Base-by-base conservation (phyloP, 176 grass and related monocot genomes). In the Aegilops umbellulata region DNA sequence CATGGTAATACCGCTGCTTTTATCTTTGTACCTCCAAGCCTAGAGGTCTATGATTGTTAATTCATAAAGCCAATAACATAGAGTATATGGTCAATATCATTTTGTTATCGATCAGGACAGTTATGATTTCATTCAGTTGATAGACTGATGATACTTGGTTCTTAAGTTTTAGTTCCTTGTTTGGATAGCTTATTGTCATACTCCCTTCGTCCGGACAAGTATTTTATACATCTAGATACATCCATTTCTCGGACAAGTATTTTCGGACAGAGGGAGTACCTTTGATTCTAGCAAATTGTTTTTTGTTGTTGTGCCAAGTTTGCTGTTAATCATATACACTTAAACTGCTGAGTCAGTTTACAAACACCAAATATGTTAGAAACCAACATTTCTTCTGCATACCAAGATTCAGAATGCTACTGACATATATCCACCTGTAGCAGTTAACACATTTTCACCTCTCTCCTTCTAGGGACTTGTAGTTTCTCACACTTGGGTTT, bases 1-100 rank as follows among this genome's bases (percentile, higher is more conserved):
- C 65, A 94, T 95, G 95, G 95, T 98, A 94, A 61, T 34, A 15
- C 41, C 58, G 30, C 2, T n/a, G 20, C 67, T 64, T 84, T n/a
- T 76, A 31, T 39, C n/a, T 6, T 68, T 38, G 2, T 14, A 73
- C 32, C n/a, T 58, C n/a, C 23, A 4, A 86, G 14, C 73, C 13
- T 76, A 23, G 14, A 27, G 63, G 49, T 77, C 5, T 49, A 61
- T 23, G 36, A 30, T 39, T 19, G 41, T 27, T 47, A 23, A 70
- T 38, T 57, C 68, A 42, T 34, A 0, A 13, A 17, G 4, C 31
- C n/a, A 10, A 34, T 16, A 51, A 41, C 49, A 27, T 13, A 49
- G 4, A 68, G 29, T 55, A 47, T n/a, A 26, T 78, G 55, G 5
- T 36, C 24, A 36, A 55, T 23, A 38, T 27, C 55, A 62, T 81